Conservation (phyloP, 148 eudicot genomes). For the Fagopyrum tataricum region DNA sequence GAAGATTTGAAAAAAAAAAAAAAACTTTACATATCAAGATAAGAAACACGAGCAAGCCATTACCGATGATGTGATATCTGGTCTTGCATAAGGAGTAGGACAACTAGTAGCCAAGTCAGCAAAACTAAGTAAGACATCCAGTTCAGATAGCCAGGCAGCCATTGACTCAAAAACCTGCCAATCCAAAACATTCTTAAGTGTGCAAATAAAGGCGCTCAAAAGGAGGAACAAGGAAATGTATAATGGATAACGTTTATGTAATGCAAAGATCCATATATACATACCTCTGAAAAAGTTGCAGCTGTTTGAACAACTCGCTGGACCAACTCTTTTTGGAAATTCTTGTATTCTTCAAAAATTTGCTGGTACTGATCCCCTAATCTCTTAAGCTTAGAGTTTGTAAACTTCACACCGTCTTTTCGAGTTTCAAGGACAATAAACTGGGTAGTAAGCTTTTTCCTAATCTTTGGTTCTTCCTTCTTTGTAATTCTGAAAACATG, state of each 20-base stretch:
- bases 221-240: conserved; percentile 9
- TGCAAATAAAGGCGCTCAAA: conserved; percentile 14
- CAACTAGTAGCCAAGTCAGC: conserved; percentile 89
- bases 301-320: conserved; percentile 74
- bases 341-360: conserved; percentile 72
- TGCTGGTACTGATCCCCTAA: conserved; percentile 81
- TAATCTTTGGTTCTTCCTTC: conserved; percentile 92
- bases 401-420: conserved; percentile 95
- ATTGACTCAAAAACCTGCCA: conserved; percentile 78
- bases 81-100: conserved; percentile 87
- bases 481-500: conserved; percentile 97
- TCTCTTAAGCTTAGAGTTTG: conserved; percentile 79
- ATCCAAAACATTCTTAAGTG: conserved; percentile 15
- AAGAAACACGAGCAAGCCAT: conserved; percentile 16
- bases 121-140: conserved; percentile 94
- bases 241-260: conserved; percentile 1
- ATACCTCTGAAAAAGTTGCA: conserved; percentile 78
- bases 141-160: conserved; percentile 61
- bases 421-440: conserved; percentile 93
- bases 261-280: not conserved
- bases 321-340: conserved; percentile 81
- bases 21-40: not conserved
- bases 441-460: conserved; percentile 83
- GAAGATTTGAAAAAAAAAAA: not conserved
- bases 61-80: conserved; percentile 78